Percentiles rank a stretch among this genome's conserved stretches.
Evolutionary conservation across 805 yeast genomes (phyloP).

Genomic region (Wickerhamiella musiphila): DNA sequence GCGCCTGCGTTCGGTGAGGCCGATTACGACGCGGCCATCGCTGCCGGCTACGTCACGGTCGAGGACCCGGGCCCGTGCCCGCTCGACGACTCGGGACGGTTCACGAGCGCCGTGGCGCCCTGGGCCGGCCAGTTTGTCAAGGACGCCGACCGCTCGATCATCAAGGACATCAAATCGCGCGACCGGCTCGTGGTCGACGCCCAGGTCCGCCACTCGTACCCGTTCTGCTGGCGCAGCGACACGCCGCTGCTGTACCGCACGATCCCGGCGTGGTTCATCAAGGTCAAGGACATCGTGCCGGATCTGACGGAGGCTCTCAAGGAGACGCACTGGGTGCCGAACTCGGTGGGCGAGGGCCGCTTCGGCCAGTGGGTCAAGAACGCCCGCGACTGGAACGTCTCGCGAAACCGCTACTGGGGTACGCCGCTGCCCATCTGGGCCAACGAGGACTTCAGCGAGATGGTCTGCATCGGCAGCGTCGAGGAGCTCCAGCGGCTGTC

Average conservation of each 20-base stretch:
- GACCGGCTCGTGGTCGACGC: constrained; percentile 62
- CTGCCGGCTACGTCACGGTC: constrained; percentile 56
- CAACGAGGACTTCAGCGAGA: constrained; percentile 79
- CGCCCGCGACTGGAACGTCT: constrained; percentile 98
- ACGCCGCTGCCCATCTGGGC: constrained; percentile 98
- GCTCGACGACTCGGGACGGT: constrained; percentile 80
- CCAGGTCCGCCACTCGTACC: constrained; percentile 90
- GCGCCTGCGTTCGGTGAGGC: constrained; percentile 99
- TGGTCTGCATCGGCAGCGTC: constrained; percentile 85
- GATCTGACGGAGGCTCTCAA: constrained; percentile 75
- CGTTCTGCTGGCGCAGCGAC: constrained; percentile 99
- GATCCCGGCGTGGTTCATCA: constrained; percentile 97
- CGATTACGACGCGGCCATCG: constrained; percentile 74
- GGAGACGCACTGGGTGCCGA: constrained; percentile 89
- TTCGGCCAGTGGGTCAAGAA: constrained; percentile 96
- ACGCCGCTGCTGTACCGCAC: constrained; percentile 92
- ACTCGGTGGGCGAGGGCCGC: constrained; percentile 77
- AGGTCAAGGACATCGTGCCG: constrained; percentile 74
- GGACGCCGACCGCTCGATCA: constrained; percentile 85
- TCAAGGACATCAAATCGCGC: constrained; percentile 59
- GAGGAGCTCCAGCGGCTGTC: constrained; percentile 71
- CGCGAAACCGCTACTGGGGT: constrained; percentile 99
- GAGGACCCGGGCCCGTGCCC: constrained; percentile 75
- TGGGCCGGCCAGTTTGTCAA: constrained; percentile 78
- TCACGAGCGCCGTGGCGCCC: constrained; percentile 57